Evolutionary conservation across 2,329 filamentous ascomycete genomes (phyloP), one percentile per base, ranked within the genome.

Genomic region (Venturia aucupariae): DNA sequence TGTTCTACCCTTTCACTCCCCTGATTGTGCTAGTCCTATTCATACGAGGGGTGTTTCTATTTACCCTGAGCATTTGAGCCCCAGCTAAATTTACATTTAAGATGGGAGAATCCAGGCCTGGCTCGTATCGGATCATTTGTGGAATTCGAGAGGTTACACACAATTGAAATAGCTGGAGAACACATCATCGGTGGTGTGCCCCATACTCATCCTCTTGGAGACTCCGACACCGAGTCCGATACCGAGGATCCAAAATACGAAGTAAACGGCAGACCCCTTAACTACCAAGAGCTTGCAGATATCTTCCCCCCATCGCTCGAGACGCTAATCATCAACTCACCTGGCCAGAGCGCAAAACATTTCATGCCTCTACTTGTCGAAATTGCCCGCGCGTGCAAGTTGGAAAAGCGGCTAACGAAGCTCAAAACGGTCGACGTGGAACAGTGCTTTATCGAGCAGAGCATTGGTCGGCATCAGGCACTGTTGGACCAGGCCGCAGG

Each of bases 281-380:
- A 60, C n/a, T 60, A 60, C n/a, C 15, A 32, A 11, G 24, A 32
- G 22, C 22, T 60, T n/a, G 59, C 59, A 41, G 59, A 60, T n/a
- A 60, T 60, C 22, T 60, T 60, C 24, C 59, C 59, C 27, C 59
- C 59, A n/a, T 60, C 38, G 6, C 32, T 60, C n/a, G 59, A 60
- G n/a, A 60, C 35, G 5, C 19, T 60, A 5, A 41, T 42, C 7
- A n/a, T 60, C 24, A 41, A 41, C 38, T 32, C 35, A n/a, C 35
- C 35, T 17, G 59, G 59, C 13, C 38, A 60, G 27, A 44, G 59
- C 59, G 38, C n/a, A 4, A 44, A 10, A 27, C 39, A 41, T 30
- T 39, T 60, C 24, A 27, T 44, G 35, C 59, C 32, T 24, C 17
- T 60, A 15, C 17, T 60, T 30, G 41, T 60, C 19, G 51, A 57